Evolutionary conservation across 2,329 filamentous ascomycete species (phyloP).

Genomic region (Diaporthe eres): DNA sequence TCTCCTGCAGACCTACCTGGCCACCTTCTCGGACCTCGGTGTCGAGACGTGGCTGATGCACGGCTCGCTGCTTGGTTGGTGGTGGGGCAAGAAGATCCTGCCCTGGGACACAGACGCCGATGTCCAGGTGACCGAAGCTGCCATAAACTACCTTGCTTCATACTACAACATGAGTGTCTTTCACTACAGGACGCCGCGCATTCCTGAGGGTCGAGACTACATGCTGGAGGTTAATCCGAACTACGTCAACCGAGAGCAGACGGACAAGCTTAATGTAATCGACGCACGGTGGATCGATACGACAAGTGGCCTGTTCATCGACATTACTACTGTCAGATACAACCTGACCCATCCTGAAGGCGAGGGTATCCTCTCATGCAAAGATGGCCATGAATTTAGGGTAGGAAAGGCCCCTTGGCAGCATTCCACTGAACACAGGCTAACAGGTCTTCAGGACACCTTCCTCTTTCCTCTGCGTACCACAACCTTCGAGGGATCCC

Average conservation of each 20-base stretch:
- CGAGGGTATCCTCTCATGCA: slow-evolving; percentile 63
- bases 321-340: slow-evolving; percentile 66
- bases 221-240: slow-evolving; percentile 65
- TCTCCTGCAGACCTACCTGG: slow-evolving; percentile 80
- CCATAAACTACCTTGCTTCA: slow-evolving; percentile 75
- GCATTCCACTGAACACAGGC: not conserved
- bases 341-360: slow-evolving; percentile 59
- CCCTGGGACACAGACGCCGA: slow-evolving; percentile 86
- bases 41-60: slow-evolving; percentile 88
- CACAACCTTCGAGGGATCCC: slow-evolving; percentile 76
- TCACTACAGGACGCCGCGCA: slow-evolving; percentile 57
- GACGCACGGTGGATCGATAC: slow-evolving; percentile 66
- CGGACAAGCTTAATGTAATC: slow-evolving; percentile 58
- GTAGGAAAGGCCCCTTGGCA: slow-evolving; percentile 48
- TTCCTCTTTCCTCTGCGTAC: slow-evolving; percentile 79
- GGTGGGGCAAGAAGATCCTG: slow-evolving; percentile 81
- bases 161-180: slow-evolving; percentile 74
- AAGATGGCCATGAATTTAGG: slow-evolving; percentile 65
- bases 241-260: slow-evolving; percentile 54
- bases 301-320: slow-evolving; percentile 62
- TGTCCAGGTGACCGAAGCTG: slow-evolving; percentile 78
- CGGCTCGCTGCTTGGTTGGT: slow-evolving; percentile 88
- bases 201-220: slow-evolving; percentile 58
- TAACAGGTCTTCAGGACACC: slow-evolving; percentile 57
- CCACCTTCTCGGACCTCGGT: slow-evolving; percentile 74